Evolutionary conservation across 108 stramenopile genomes (phyloP), one percentile per base, ranked within the genome.

Genomic region (Parietichytrium sp.): DNA sequence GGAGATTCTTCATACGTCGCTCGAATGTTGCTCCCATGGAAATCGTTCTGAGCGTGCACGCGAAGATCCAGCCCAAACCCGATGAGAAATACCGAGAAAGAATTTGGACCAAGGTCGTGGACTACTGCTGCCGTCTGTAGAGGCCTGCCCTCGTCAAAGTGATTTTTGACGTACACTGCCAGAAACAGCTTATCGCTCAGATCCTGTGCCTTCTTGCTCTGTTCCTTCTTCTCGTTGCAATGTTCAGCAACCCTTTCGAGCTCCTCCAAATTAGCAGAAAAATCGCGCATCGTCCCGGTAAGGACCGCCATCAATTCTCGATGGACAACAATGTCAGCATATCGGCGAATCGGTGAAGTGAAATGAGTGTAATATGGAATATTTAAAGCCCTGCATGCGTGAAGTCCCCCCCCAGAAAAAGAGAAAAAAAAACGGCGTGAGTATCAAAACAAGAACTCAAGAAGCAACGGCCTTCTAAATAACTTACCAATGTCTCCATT

Each of bases 351-450:
- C 3, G 96, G 98, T 47, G 88, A 90, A 29, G 96, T 97, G 83
- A 98, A 98, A 83, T 98, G 97, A 3, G 97, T 98, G 85, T 98
- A 98, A 87, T 94, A 96, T 0, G 96, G 96, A 55, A 98, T 98
- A 83, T 95, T 94, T 54, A 98, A 85, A 4, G 96, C 98, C n/a
- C n/a, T n/a, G n/a, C n/a, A 84, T 93, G 96, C 84, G 96, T 95
- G 8, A 89, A 72, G 94, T 95, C 95, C 2, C 85, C 88, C 18
- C 30, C 51, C 29, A n/a, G n/a, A n/a, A n/a, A n/a, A n/a, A n/a
- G n/a, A n/a, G n/a, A 81, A 81, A 27, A 88, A 84, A 23, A 79
- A 79, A 4, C 18, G 13, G 15, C 20, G n/a, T 55, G 54, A n/a
- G 13, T 13, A 12, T 55, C 23, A n/a, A 13, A 26, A n/a, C 12